Evolutionary conservation across 2,329 filamentous ascomycete genomes (phyloP).

Genomic region (Xylariomycetidae sp.): DNA sequence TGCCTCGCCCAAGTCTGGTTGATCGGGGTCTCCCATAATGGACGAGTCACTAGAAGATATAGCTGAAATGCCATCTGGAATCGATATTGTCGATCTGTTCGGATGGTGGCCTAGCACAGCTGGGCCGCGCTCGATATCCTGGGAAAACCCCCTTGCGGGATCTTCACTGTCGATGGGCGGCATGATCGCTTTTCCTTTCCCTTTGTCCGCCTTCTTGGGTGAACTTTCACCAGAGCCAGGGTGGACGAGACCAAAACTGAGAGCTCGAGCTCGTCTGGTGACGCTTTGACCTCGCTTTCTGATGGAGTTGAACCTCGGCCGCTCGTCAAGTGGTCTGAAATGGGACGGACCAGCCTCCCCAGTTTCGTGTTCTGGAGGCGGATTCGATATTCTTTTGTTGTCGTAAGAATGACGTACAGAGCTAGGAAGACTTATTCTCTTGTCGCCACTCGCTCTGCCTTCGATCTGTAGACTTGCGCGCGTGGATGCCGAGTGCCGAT

Average conservation of each 20-base stretch:
- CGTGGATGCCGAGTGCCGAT: conserved; percentile 36
- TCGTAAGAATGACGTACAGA: conserved; percentile 52
- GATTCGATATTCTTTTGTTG: conserved; percentile 36
- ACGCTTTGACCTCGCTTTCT: conserved; percentile 27
- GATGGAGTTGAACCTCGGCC: conserved; percentile 14
- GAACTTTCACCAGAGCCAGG: conserved; percentile 14
- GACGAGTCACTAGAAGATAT: conserved; percentile 55
- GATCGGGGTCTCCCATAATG: conserved; percentile 58
- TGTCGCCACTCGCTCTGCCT: conserved; percentile 38
- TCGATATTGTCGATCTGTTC: conserved; percentile 41
- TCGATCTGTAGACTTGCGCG: conserved; percentile 50
- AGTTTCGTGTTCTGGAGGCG: conserved; percentile 16
- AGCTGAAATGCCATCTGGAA: conserved; percentile 49
- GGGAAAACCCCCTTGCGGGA: conserved; percentile 35
- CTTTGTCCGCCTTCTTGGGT: conserved; percentile 37
- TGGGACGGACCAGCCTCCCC: conserved; percentile 21
- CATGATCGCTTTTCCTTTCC: conserved; percentile 48
- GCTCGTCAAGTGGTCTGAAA: conserved; percentile 13
- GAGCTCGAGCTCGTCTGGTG: conserved; percentile 20
- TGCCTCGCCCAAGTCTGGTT: conserved; percentile 65
- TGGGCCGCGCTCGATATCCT: conserved; percentile 52
- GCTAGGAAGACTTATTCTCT: conserved; percentile 48
- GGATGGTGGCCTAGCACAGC: conserved; percentile 38
- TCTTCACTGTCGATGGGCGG: conserved; percentile 31
- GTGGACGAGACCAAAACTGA: conserved; percentile 26